Evolutionary conservation across 2,329 filamentous ascomycete species (phyloP).

Genomic region (Hymenoscyphus fructigenus): DNA sequence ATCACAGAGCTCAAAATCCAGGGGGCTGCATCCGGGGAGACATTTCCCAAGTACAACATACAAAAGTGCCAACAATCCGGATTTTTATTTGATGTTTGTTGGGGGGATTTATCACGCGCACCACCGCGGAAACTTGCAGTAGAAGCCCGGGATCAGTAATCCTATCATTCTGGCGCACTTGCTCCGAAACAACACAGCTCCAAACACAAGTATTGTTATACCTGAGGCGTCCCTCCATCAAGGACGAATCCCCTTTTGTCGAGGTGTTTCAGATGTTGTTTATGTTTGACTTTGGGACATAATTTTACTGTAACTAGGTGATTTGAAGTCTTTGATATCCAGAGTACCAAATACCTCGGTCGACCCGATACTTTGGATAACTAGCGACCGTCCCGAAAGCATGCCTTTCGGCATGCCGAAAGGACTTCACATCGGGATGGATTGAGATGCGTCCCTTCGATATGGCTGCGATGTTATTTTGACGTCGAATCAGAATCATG

Average conservation of each 20-base stretch:
- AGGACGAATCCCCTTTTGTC: background rate
- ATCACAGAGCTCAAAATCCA: background rate
- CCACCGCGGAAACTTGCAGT: background rate
- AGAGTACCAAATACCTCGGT: background rate
- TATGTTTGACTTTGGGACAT: background rate
- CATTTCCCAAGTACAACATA: background rate
- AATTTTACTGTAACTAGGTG: no score
- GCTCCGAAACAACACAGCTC: background rate
- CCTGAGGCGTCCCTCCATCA: background rate
- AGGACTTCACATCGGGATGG: background rate
- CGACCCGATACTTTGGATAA: background rate
- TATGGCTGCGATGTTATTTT: background rate
- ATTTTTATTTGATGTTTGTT: conserved; percentile 1
- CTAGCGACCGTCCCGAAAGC: background rate
- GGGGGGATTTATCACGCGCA: background rate
- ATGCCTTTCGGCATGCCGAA: background rate
- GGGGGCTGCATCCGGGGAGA: background rate
- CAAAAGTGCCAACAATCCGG: conserved; percentile 2
- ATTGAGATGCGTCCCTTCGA: background rate
- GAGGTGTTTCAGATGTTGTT: background rate
- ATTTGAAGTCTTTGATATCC: no score
- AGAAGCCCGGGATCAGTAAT: background rate
- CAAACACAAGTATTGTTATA: background rate
- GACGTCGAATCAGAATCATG: background rate
- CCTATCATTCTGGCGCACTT: background rate